These are phyloP conservation scores for Candolleomyces eurysporus DNA, from an alignment of 768 basidiomycete genomes.

Conservation along the genomic window DNA sequence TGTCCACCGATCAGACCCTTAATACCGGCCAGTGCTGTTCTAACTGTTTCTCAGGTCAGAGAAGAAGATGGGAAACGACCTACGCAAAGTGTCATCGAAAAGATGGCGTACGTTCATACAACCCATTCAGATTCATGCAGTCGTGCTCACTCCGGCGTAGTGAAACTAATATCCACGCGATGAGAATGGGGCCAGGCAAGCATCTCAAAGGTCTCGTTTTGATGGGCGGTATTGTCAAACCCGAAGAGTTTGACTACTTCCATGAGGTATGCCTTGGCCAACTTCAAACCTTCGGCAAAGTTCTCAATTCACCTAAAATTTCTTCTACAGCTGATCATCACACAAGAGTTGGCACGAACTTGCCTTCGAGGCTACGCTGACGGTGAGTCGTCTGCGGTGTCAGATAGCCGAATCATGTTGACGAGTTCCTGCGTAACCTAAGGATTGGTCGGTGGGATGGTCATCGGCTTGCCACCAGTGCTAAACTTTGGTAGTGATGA, in stretches of 20 bases:
- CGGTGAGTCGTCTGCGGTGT: conserved; percentile 36
- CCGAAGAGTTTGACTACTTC: conserved; percentile 91
- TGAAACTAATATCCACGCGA: conserved; percentile 77
- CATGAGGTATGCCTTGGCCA: conserved; percentile 49
- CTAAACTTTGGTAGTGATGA: conserved; percentile 81
- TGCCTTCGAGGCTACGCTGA: conserved; percentile 79
- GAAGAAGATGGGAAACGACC: conserved; percentile 90
- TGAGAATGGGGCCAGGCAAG: conserved; percentile 94
- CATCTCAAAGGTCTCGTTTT: conserved; percentile 81
- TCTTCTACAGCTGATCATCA: conserved; percentile 59
- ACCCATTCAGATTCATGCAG: conserved; percentile 22
- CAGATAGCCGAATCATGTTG: not conserved
- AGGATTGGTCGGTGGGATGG: conserved; percentile 68
- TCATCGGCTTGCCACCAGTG: conserved; percentile 88
- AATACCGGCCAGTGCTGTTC: conserved; percentile 35
- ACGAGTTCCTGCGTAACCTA: not conserved
- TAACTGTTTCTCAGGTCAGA: conserved; percentile 50
- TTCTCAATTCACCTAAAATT: not conserved
- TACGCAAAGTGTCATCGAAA: conserved; percentile 70
- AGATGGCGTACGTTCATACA: conserved; percentile 60
- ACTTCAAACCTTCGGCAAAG: not conserved
- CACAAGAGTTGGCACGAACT: conserved; percentile 69
- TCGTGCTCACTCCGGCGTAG: conserved; percentile 58
- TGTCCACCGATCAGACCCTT: conserved; percentile 6
- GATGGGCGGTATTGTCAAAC: conserved; percentile 78